Evolutionary conservation across 2,329 filamentous ascomycete genomes (phyloP), one percentile per base, ranked within the genome.

Genomic region (Ramularia collo-cygni): DNA sequence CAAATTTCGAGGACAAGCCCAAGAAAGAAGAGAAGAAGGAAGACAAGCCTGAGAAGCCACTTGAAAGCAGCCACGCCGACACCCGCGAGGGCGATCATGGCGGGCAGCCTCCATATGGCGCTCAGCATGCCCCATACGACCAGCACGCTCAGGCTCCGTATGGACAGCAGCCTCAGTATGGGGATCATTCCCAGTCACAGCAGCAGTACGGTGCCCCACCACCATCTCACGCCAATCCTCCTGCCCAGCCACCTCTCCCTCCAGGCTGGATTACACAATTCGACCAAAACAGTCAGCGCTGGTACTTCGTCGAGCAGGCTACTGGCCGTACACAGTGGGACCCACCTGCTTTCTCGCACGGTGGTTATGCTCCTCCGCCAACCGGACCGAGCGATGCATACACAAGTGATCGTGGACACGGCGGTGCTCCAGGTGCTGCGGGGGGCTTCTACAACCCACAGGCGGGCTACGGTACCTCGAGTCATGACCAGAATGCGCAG

Each of bases 311-410:
- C 41, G 77, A 83, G 58, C 64, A 76, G 41, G 67, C 73, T 33
- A 76, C 76, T 9, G 76, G 77, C 14, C 72, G 70, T 42, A 73
- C 76, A 0, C 78, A 83, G 59, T 83, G 79, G 79, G 76, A 81
- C 46, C 67, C 70, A 12, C 77, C 79, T 2, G 62, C 63, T 9
- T 47, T 43, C 17, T 41, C 45, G 18, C 35, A 44, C 55, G 35
- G 44, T 28, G 53, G 46, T 19, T 56, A 54, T 24, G 53, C 44
- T 8, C 50, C 55, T 17, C 53, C 55, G 18, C 51, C 56, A 24
- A 50, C 40, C 13, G 44, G 38, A 37, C 38, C 36, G 12, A 37
- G 35, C 27, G 40, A 24, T 18, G 14, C n/a, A 13, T 28, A 40
- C 8, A 29, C 36, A n/a, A 39, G 28, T 26, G 38, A 39, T n/a